Evolutionary conservation across 495 filamentous ascomycete genomes (phyloP), one percentile per base, ranked within the genome.

Genomic region (Aspergillus wentii): DNA sequence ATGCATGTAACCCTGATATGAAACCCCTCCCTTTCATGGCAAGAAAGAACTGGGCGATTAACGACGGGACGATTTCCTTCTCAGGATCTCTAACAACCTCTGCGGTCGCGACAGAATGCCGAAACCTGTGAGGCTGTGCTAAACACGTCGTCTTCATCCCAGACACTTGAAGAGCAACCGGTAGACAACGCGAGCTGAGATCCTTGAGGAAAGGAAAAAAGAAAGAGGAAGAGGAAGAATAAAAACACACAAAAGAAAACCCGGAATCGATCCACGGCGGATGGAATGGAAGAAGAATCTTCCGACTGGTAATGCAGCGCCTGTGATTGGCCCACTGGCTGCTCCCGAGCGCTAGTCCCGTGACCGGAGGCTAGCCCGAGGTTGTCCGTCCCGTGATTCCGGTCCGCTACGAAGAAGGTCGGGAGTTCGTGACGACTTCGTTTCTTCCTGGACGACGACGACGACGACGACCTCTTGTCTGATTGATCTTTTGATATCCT

Each of bases 31-130:
- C 42, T 57, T 58, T 61, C 68, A 71, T 68, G 38, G 68, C 48
- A 36, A 69, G 66, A 67, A 54, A 53, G 59, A 57, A 69, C 65
- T 62, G 72, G 64, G 72, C 70, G 72, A 75, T 75, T 75, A 75
- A 75, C 72, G 70, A 74, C 69, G 67, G 71, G 71, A 50, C 53
- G 30, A 40, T 33, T 36, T 71, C 54, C 59, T 56, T 73, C 66
- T 73, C 44, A 61, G 63, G 61, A 37, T 56, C 63, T 58, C 49
- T 45, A 46, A 41, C 48, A 47, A 52, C 59, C 56, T 61, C 55
- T 43, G 57, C 55, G 48, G 54, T 65, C 53, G 52, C 62, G 61
- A 69, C 70, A 74, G 66, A 68, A 68, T 64, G 67, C 61, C 68
- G 68, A 61, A 65, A 59, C 61, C 54, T 66, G 45, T 65, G 66